Evolutionary conservation across 2,329 filamentous ascomycete species (phyloP).

Genomic region (Talaromyces funiculosus): DNA sequence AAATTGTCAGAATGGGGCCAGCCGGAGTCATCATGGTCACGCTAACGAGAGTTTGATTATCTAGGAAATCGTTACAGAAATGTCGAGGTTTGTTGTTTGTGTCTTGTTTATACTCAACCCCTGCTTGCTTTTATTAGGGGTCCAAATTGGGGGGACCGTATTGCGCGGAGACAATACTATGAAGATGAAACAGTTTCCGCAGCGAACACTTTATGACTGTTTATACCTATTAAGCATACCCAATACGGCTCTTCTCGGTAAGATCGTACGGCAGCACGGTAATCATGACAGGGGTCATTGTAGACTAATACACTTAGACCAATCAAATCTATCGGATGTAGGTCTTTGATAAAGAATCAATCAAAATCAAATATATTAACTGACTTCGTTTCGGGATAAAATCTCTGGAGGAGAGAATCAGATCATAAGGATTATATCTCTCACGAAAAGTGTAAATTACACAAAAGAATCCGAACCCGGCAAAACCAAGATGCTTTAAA

Average conservation of each 20-base stretch:
- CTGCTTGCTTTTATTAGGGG: neutral
- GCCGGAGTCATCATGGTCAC: neutral
- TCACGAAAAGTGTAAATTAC: neutral
- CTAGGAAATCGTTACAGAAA: neutral
- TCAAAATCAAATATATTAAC: neutral
- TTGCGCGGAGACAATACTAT: neutral
- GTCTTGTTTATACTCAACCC: neutral
- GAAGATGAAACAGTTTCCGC: neutral
- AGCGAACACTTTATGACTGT: neutral
- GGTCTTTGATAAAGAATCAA: neutral
- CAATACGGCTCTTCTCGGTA: neutral
- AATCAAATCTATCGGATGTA: neutral
- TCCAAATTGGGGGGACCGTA: neutral
- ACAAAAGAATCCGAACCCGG: neutral
- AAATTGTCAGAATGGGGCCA: neutral
- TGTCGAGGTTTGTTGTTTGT: neutral
- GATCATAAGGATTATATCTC: neutral
- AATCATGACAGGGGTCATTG: no score
- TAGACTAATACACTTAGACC: neutral
- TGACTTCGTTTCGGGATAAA: neutral
- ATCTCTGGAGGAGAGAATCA: neutral
- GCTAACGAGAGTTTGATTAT: neutral
- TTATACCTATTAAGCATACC: neutral
- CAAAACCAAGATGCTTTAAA: neutral
- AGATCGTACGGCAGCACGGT: slow-evolving; percentile 3